These are phyloP conservation scores for Nissolia schottii DNA, from an alignment of 306 rosid species.

Conservation along the genomic window DNA sequence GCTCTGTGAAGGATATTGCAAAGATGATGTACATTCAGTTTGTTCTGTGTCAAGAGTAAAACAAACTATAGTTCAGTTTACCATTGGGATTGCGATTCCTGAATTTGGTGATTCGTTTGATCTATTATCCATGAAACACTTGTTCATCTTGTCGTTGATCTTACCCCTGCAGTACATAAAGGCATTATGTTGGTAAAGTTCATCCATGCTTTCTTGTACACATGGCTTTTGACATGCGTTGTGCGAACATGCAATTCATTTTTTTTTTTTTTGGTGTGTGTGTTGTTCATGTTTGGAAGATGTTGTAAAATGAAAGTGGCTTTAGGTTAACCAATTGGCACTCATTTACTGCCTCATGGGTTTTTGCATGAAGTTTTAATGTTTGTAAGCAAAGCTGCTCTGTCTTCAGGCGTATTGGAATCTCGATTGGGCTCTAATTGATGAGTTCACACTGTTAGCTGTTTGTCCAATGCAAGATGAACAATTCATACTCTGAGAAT, in stretches of 20 bases:
- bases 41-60: background rate
- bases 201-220: background rate
- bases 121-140: background rate
- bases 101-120: background rate
- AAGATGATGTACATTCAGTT: background rate
- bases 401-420: constrained; percentile 52
- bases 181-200: background rate
- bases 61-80: background rate
- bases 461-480: constrained; percentile 50
- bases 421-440: constrained; percentile 25
- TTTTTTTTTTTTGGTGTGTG: background rate
- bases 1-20: background rate
- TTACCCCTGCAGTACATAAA: background rate
- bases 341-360: too few species aligned
- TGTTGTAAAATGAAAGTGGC: too few species aligned
- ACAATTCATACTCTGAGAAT: constrained; percentile 49
- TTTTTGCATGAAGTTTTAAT: too few species aligned
- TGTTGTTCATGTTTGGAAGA: too few species aligned
- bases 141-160: background rate
- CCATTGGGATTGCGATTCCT: background rate
- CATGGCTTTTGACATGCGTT: background rate
- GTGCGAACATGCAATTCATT: background rate
- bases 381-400: constrained; percentile 4
- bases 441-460: constrained; percentile 41
- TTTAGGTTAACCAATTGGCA: too few species aligned